phyloP scores from a whole-genome alignment of 2,329 filamentous ascomycete species.

The Rutstroemia sp. region DNA sequence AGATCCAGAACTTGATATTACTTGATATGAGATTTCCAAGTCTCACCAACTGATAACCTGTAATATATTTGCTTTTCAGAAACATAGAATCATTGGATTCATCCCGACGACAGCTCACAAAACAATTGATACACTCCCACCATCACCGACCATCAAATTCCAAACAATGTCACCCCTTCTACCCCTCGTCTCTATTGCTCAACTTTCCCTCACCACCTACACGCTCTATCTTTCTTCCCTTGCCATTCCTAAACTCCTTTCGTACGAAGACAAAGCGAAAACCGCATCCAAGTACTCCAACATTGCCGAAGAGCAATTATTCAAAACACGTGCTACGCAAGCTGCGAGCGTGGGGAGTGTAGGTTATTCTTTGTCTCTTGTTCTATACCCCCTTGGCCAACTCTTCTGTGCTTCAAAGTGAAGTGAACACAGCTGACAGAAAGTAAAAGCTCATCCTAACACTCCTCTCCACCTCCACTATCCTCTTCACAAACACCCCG shows the following conservation, averaged over 20 bases:
- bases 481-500: neutral
- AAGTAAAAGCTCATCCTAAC: neutral
- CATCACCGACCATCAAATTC: too few relatives aligned
- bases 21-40: too few relatives aligned
- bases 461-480: neutral
- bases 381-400: neutral
- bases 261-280: slow-evolving; percentile 38
- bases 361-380: neutral
- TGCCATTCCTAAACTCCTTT: slow-evolving; percentile 37
- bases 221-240: slow-evolving; percentile 36
- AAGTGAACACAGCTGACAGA: neutral
- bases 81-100: too few relatives aligned
- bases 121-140: too few relatives aligned
- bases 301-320: slow-evolving; percentile 35
- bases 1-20: too few relatives aligned
- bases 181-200: slow-evolving; percentile 15
- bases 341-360: slow-evolving; percentile 14
- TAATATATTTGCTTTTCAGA: too few relatives aligned
- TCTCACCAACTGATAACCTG: too few relatives aligned
- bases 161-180: neutral
- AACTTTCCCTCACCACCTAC: slow-evolving; percentile 35
- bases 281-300: slow-evolving; percentile 39
- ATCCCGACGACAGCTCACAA: too few relatives aligned
- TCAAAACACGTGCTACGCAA: slow-evolving; percentile 39
- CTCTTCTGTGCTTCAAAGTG: neutral